Conservation (phyloP, 306 rosid species). For the Rosa persica region DNA sequence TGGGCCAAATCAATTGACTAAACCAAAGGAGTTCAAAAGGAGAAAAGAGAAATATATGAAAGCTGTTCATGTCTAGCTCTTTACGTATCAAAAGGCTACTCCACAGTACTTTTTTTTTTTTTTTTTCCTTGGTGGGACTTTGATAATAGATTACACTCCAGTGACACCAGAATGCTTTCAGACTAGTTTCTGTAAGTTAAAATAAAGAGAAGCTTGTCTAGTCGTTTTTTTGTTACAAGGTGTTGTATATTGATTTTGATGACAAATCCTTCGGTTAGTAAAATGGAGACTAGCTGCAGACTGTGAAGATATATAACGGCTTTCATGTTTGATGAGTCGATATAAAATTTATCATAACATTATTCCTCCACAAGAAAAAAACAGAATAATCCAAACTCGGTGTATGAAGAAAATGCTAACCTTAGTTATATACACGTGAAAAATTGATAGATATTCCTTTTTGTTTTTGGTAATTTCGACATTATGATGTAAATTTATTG, state of each 20-base stretch:
- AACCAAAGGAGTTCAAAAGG: conserved; percentile 35
- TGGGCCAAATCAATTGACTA: conserved; percentile 43
- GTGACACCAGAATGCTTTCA: conserved; percentile 8
- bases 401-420: no score
- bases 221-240: neutral
- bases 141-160: conserved; percentile 33
- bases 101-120: conserved; percentile 36
- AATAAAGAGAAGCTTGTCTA: neutral
- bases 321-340: no score
- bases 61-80: conserved; percentile 33
- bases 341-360: no score
- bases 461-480: no score
- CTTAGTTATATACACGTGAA: no score
- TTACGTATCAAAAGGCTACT: conserved; percentile 41
- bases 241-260: neutral
- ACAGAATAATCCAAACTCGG: no score
- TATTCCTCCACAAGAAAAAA: no score
- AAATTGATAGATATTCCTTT: no score
- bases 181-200: neutral
- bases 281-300: no score
- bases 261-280: no score
- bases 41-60: conserved; percentile 14
- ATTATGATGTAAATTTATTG: no score
- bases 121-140: conserved; percentile 42
- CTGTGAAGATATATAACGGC: no score